Evolutionary conservation across 345 rosid species (phyloP), one percentile per base, ranked within the genome.

Genomic region (Corchorus capsularis): DNA sequence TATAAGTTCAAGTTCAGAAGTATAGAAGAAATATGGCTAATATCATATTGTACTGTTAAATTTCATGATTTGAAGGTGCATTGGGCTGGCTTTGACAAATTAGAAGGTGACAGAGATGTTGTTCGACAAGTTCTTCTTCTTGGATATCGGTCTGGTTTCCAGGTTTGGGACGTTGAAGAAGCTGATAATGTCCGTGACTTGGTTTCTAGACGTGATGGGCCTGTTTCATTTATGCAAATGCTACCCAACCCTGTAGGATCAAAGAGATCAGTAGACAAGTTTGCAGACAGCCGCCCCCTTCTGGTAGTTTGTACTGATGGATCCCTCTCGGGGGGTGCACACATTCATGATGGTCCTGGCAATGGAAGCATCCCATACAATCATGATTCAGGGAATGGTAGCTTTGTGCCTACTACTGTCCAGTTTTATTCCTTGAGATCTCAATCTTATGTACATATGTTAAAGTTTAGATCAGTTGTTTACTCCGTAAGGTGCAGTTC

Each of bases 161-260:
- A 96, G 89, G 87, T 96, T 77, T 92, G 98, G 98, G 99, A 96
- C 84, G 96, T 92, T 54, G 97, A 96, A 84, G 96, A 93, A 56
- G 92, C 92, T 3, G 90, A 91, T 78, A 89, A 92, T 74, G 96
- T 96, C 52, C 83, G 87, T 56, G 89, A 86, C 75, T 82, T 96
- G 55, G 97, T 91, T 50, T 92, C 97, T 59, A 85, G 87, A 60
- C 84, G 85, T 71, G 98, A 96, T 77, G 99, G 92, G 50, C 91
- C 90, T 27, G 96, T 88, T 67, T 91, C 91, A 39, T 91, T 87
- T 70, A 77, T 96, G 94, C 97, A 93, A 85, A 86, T 96, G 93
- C 84, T 88, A 72, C 98, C 90, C 0, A 89, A 84, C 71, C 94
- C 97, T 13, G 9, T 81, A 47, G 47, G 69, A 70, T 82, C 83